Evolutionary conservation across 768 basidiomycete species (phyloP).

Genomic region (Ramaria rubella): DNA sequence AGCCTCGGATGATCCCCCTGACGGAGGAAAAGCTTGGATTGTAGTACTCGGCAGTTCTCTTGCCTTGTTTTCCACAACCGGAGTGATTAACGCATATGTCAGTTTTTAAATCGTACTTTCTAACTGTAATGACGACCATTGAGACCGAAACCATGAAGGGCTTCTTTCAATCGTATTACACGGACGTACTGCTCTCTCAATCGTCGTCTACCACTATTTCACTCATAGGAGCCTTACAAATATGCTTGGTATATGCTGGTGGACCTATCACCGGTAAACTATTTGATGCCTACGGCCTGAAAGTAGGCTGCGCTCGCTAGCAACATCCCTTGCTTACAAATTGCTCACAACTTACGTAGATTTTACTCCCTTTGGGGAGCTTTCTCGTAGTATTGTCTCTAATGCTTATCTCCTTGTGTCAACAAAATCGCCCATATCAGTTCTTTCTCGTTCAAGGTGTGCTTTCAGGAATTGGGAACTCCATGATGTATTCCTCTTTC

Average conservation of each 20-base stretch:
- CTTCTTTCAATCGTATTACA: slow-evolving; percentile 9
- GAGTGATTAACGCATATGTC: slow-evolving; percentile 9
- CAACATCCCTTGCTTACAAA: background rate
- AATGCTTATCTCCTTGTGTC: slow-evolving; percentile 23
- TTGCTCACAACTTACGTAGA: slow-evolving; percentile 9
- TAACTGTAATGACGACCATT: background rate
- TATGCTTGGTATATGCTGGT: slow-evolving; percentile 20
- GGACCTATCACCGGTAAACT: slow-evolving; percentile 6
- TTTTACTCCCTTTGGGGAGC: slow-evolving; percentile 21
- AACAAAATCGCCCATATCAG: slow-evolving; percentile 24
- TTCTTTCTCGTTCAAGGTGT: slow-evolving; percentile 26
- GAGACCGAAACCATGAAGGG: background rate
- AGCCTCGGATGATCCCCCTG: background rate
- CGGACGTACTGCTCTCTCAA: slow-evolving; percentile 15
- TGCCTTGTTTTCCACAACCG: slow-evolving; percentile 8
- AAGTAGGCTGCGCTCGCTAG: slow-evolving; percentile 20
- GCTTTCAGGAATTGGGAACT: slow-evolving; percentile 18
- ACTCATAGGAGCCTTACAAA: slow-evolving; percentile 27
- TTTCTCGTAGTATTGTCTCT: slow-evolving; percentile 18
- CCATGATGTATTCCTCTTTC: slow-evolving; percentile 16
- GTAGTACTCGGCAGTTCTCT: slow-evolving; percentile 7
- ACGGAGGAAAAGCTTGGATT: slow-evolving; percentile 3
- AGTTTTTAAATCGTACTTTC: background rate
- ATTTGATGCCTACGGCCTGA: slow-evolving; percentile 1
- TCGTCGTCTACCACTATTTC: slow-evolving; percentile 25